These are phyloP conservation scores for Yamadazyma taylorii DNA, from an alignment of 1,139 yeast species.

Conservation along the genomic window DNA sequence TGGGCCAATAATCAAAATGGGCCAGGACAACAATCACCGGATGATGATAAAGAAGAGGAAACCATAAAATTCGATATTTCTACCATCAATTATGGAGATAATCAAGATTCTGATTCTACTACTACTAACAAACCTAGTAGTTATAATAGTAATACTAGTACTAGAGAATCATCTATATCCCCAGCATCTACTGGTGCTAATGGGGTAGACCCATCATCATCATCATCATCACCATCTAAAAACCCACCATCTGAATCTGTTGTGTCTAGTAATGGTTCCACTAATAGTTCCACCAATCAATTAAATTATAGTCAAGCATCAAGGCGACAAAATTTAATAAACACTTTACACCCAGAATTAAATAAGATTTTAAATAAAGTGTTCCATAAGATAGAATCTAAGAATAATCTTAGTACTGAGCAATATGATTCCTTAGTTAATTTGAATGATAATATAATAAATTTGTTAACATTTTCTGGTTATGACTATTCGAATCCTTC, in stretches of 20 bases:
- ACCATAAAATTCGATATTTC: constrained; percentile 41
- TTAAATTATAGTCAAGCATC: constrained; percentile 14
- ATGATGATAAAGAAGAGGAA: constrained; percentile 13
- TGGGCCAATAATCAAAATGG: constrained; percentile 28
- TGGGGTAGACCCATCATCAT: too few relatives aligned
- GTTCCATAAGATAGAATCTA: constrained; percentile 35
- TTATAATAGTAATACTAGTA: constrained; percentile 15
- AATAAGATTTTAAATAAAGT: constrained; percentile 35
- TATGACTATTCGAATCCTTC: constrained; percentile 12
- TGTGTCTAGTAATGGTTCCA: too few relatives aligned
- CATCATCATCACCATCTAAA: neutral
- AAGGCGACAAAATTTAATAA: constrained; percentile 28
- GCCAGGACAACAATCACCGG: too few relatives aligned
- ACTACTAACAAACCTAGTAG: neutral
- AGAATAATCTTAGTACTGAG: constrained; percentile 31
- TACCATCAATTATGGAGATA: constrained; percentile 21
- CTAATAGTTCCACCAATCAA: constrained; percentile 6
- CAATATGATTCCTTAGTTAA: constrained; percentile 37
- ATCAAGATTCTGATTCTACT: neutral
- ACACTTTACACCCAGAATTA: constrained; percentile 29
- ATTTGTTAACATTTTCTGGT: constrained; percentile 26
- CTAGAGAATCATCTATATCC: constrained; percentile 19
- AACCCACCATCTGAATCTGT: neutral
- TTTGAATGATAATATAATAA: constrained; percentile 31
- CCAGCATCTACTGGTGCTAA: constrained; percentile 10